These are phyloP conservation scores for Chaetomium globosum DNA, from an alignment of 2,329 filamentous ascomycete genomes.

Conservation along the genomic window DNA sequence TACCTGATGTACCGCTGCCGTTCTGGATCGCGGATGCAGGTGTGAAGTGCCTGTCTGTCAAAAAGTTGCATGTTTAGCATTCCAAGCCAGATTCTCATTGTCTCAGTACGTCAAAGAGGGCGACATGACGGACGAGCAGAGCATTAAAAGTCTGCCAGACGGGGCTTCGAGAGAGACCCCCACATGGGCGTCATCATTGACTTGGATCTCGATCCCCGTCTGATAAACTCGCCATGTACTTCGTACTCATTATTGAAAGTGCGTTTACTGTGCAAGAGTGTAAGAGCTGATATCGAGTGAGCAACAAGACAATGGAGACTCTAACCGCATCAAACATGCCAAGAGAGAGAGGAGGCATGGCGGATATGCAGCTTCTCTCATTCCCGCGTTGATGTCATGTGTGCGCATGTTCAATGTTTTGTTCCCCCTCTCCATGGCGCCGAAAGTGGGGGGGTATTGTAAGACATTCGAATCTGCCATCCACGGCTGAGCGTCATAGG, in stretches of 20 bases:
- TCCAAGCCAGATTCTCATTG: not conserved
- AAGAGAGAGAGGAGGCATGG: not conserved
- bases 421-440: not conserved
- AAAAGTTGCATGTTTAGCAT: slow-evolving; percentile 10
- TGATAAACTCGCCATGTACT: not conserved
- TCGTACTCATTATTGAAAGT: not conserved
- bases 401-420: no score
- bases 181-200: not conserved
- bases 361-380: slow-evolving; percentile 9
- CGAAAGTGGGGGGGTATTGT: not conserved
- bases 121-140: not conserved
- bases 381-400: slow-evolving; percentile 2
- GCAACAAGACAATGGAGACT: not conserved
- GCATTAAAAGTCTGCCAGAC: not conserved
- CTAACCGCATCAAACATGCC: not conserved
- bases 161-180: not conserved
- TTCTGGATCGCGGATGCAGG: slow-evolving; percentile 13
- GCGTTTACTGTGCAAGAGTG: not conserved
- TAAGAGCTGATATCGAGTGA: not conserved
- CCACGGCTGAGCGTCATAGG: not conserved
- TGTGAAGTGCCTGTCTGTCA: not conserved
- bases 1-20: not conserved
- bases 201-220: not conserved
- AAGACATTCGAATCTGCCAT: not conserved
- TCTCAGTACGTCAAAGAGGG: not conserved